Evolutionary conservation across 2,329 filamentous ascomycete species (phyloP).

Genomic region (Coniochaeta ligniaria): DNA sequence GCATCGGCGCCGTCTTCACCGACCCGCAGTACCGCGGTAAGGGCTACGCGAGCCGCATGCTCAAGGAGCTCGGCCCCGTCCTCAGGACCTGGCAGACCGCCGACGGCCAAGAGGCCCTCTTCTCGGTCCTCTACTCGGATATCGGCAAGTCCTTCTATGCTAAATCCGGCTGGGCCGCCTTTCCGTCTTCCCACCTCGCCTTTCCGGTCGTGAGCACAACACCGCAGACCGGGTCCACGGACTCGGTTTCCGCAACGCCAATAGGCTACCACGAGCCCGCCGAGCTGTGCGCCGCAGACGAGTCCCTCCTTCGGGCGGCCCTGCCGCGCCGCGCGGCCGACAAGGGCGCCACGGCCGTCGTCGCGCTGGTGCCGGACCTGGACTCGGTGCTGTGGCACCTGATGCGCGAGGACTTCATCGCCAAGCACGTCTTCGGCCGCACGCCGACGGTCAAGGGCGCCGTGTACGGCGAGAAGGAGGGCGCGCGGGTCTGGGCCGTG

Average conservation of each 20-base stretch:
- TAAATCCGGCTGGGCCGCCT: slow-evolving; percentile 67
- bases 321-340: slow-evolving; percentile 27
- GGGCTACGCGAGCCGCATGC: slow-evolving; percentile 74
- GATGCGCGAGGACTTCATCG: slow-evolving; percentile 73
- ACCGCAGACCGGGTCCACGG: too few species aligned
- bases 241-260: too few species aligned
- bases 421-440: slow-evolving; percentile 49
- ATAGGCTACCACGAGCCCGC: slow-evolving; percentile 55
- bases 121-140: slow-evolving; percentile 80
- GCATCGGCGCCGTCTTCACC: slow-evolving; percentile 75
- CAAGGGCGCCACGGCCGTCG: slow-evolving; percentile 42
- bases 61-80: slow-evolving; percentile 51
- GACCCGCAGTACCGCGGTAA: slow-evolving; percentile 57
- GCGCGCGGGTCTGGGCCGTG: slow-evolving; percentile 60
- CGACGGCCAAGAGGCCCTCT: slow-evolving; percentile 30
- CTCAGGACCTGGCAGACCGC: slow-evolving; percentile 29
- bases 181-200: slow-evolving; percentile 64
- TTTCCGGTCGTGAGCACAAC: slow-evolving; percentile 45
- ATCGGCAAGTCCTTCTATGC: slow-evolving; percentile 81
- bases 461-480: slow-evolving; percentile 44
- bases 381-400: slow-evolving; percentile 71
- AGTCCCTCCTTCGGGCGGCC: slow-evolving; percentile 47
- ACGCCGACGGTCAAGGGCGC: slow-evolving; percentile 63
- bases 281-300: slow-evolving; percentile 57
- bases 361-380: slow-evolving; percentile 63